Evolutionary conservation across 2,329 filamentous ascomycete species (phyloP), one percentile per base, ranked within the genome.

Genomic region (Harringtonia aguacate): DNA sequence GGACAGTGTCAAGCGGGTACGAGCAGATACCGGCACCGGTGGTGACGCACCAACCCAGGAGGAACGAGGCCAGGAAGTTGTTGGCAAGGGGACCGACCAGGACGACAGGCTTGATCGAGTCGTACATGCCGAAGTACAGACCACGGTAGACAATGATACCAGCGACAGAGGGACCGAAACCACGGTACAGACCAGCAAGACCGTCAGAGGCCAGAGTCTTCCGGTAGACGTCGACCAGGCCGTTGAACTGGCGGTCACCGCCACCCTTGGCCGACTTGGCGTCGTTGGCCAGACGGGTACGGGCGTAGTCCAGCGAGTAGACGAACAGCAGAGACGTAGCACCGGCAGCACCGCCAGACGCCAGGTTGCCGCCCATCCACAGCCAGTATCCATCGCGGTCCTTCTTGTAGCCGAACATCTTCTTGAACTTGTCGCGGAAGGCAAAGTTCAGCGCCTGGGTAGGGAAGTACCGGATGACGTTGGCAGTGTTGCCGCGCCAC

Each of bases 61-160:
- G 65, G 88, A 98, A 98, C 58, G 92, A 98, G 70, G 92, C 92
- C 64, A 98, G 77, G 89, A 98, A 98, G 86, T 90, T 95, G 77
- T 89, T 89, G 75, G 88, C 81, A 61, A 98, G 87, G 69, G 67
- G 53, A 68, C 92, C 92, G 68, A 84, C 80, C 57, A 98, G 87
- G 73, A 97, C 70, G 65, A 97, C 86, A 61, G 92, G 92, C 88
- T 98, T 98, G 81, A 98, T 83, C 61, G 92, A 98, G 78, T 98
- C 92, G 88, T 98, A 98, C 85, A 98, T 85, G 69, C 92, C 92
- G 85, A 98, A 98, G 89, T 98, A 98, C 63, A 98, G 88, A 95
- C 92, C 92, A 87, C 92, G 92, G 87, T 98, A 98, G 76, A 98
- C 92, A 63, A 98, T 73, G 72, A 98, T 98, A 84, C 92, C 92